Base-by-base conservation (phyloP, 139 green algal genomes). In the Chlamydomonas sphaeroides region DNA sequence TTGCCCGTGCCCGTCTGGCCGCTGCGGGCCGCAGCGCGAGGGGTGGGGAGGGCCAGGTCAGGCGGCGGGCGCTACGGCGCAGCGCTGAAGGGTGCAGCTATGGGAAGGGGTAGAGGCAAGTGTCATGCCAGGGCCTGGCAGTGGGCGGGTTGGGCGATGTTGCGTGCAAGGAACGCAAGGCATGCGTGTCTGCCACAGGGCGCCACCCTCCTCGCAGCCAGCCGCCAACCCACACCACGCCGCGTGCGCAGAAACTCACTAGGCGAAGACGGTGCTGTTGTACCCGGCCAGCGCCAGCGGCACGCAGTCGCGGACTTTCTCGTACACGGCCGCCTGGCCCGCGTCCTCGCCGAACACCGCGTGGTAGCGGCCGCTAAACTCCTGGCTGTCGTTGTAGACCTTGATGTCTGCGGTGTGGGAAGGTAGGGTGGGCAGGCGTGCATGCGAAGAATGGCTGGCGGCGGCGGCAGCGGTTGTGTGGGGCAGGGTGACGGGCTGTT, bases 1-100 rank as follows among this genome's bases (percentile, higher is more conserved):
- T 94, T 94, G 18, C 91, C 91, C 6, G 86, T 92, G 51, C 91
- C 91, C 26, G 91, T 94, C 49, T 93, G 88, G 39, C 90, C 90
- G 83, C 89, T 93, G 82, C 59, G 72, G 30, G 48, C 10, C 15
- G 53, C 11, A 53, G 45, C 11, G 45, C 45, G 45, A 23, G 20
- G 35, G 78, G 68, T 3, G 49, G 45, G 11, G 8, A 26, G 56
- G n/a, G n/a, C n/a, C n/a, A n/a, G n/a, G n/a, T n/a, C 7, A 48
- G 33, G 61, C 32, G 21, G 28, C 5, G 14, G 28, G 61, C 30
- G 6, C 42, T 67, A 35, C 20, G 33, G 5, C 3, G 59, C 6
- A 8, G 59, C n/a, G n/a, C n/a, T n/a, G n/a, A n/a, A n/a, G n/a
- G n/a, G n/a, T n/a, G n/a, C n/a, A n/a, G n/a, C n/a, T n/a, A n/a